Evolutionary conservation across 1,139 yeast species (phyloP).

Genomic region (Pichia sp.): DNA sequence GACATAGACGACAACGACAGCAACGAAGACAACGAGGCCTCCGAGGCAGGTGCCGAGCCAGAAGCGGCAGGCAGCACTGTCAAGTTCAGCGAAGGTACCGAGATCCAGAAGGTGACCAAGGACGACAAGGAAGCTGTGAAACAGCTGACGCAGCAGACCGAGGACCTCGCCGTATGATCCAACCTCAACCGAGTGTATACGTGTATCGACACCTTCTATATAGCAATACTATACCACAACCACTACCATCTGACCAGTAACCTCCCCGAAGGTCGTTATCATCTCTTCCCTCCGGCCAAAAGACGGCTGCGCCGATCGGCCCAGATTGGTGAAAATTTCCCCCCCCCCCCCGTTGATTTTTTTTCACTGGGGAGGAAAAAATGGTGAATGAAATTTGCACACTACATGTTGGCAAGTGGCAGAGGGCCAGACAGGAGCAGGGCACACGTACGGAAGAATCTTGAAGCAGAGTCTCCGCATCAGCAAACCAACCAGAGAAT

Average conservation of each 20-base stretch:
- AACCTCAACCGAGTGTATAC: neutral
- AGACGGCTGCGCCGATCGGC: neutral
- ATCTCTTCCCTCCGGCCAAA: neutral
- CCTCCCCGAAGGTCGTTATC: too few relatives aligned
- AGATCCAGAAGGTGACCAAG: constrained; percentile 16
- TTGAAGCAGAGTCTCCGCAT: neutral
- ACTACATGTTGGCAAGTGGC: neutral
- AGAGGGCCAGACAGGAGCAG: neutral
- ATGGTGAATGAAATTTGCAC: neutral
- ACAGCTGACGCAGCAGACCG: constrained; percentile 21
- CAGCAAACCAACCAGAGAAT: constrained; percentile 17
- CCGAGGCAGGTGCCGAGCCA: constrained; percentile 34
- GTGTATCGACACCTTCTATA: neutral
- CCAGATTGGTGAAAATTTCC: neutral
- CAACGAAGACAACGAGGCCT: constrained; percentile 34
- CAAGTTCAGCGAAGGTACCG: constrained; percentile 21
- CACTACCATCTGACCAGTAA: neutral
- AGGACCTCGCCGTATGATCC: constrained; percentile 18
- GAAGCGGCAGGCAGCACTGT: constrained; percentile 16
- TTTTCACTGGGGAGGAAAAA: neutral
- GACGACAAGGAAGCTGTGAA: constrained; percentile 42
- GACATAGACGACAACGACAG: constrained; percentile 61
- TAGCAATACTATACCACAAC: neutral
- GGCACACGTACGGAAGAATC: neutral
- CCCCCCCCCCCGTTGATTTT: neutral